phyloP scores from a whole-genome alignment of 1,139 yeast species.

The Yamadazyma buinensis region DNA sequence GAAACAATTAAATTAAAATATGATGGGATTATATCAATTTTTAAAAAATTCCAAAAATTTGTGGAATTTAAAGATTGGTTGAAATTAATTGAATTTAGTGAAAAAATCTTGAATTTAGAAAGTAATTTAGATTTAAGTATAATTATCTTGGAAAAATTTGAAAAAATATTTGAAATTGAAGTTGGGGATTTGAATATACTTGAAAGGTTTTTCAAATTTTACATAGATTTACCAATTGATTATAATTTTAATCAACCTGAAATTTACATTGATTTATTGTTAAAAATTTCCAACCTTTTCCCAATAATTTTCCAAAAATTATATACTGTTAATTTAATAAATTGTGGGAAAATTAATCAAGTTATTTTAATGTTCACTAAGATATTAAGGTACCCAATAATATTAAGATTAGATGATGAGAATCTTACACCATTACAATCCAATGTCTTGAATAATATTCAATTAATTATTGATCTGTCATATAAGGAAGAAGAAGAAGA shows the following conservation, averaged over 20 bases:
- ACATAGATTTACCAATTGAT: slow-evolving; percentile 58
- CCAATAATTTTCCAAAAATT: slow-evolving; percentile 37
- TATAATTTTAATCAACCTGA: slow-evolving; percentile 52
- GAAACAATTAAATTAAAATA: slow-evolving; percentile 57
- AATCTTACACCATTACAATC: slow-evolving; percentile 55
- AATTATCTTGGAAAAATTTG: slow-evolving; percentile 50
- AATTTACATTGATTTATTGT: slow-evolving; percentile 54
- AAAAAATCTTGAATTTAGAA: slow-evolving; percentile 31
- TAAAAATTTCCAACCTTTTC: slow-evolving; percentile 50
- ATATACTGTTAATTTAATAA: slow-evolving; percentile 22
- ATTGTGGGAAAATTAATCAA: slow-evolving; percentile 30
- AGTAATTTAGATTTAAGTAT: slow-evolving; percentile 39
- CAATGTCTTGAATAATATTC: slow-evolving; percentile 40
- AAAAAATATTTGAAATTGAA: slow-evolving; percentile 33
- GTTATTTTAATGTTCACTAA: slow-evolving; percentile 50
- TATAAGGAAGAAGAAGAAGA: slow-evolving; percentile 25
- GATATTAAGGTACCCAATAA: slow-evolving; percentile 66
- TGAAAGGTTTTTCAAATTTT: slow-evolving; percentile 52
- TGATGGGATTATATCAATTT: slow-evolving; percentile 56
- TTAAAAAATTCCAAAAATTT: slow-evolving; percentile 28
- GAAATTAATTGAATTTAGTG: slow-evolving; percentile 43
- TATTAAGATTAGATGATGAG: slow-evolving; percentile 41
- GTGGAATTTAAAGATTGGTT: slow-evolving; percentile 42
- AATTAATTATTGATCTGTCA: slow-evolving; percentile 18
- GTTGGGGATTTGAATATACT: slow-evolving; percentile 22